Evolutionary conservation across 257 asterid species (phyloP).

Genomic region (Cordia subcordata): DNA sequence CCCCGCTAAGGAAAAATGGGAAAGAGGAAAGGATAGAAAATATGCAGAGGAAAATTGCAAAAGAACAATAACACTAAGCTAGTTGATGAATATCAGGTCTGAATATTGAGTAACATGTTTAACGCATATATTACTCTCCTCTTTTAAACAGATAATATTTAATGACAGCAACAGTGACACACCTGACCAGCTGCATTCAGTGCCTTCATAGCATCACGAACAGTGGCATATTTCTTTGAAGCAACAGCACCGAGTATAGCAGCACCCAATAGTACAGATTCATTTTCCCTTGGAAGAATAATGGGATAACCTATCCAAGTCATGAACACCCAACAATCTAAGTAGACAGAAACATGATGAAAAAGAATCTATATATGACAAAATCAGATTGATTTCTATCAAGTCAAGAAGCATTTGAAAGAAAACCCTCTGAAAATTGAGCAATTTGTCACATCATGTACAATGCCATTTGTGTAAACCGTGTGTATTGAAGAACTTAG

Average conservation of each 20-base stretch:
- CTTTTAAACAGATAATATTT: too few relatives aligned
- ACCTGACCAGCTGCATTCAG: slow-evolving; percentile 93
- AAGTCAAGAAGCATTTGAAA: not conserved
- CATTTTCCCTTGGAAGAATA: slow-evolving; percentile 88
- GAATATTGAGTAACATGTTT: too few relatives aligned
- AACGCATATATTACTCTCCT: too few relatives aligned
- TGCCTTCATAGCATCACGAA: slow-evolving; percentile 85
- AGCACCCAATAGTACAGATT: slow-evolving; percentile 92
- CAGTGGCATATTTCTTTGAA: slow-evolving; percentile 60
- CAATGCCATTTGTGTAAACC: too few relatives aligned
- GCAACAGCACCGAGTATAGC: slow-evolving; percentile 98
- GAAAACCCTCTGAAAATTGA: not conserved
- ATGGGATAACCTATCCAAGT: slow-evolving; percentile 66
- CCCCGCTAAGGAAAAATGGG: too few relatives aligned
- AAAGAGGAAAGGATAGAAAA: too few relatives aligned
- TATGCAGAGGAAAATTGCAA: too few relatives aligned
- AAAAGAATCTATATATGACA: not conserved
- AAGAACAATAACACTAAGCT: too few relatives aligned
- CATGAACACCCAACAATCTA: slow-evolving; percentile 9
- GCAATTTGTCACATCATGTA: not conserved
- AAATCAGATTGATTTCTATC: not conserved
- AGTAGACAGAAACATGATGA: not conserved
- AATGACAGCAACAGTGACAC: slow-evolving; percentile 4
- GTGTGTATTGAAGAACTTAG: too few relatives aligned
- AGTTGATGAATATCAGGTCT: too few relatives aligned